Percentiles rank a stretch among this genome's conserved stretches.
Conservation (phyloP, 768 basidiomycete species). For the Hygrocybe punicea region DNA sequence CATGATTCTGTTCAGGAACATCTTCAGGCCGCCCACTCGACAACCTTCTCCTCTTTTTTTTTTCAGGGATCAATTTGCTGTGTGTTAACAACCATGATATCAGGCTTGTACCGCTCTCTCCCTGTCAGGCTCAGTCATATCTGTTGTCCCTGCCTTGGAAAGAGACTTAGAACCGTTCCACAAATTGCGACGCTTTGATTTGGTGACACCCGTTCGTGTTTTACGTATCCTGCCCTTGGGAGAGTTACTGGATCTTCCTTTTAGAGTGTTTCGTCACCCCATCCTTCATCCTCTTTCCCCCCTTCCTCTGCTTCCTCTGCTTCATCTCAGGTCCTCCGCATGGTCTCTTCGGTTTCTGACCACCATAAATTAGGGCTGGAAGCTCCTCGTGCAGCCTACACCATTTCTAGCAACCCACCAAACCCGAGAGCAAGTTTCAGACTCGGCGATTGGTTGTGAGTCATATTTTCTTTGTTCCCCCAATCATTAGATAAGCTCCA, state of each 20-base stretch:
- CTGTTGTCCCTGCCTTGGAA: conserved; percentile 56
- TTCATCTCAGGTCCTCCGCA: neutral
- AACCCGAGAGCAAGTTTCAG: conserved; percentile 66
- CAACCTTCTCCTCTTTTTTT: neutral
- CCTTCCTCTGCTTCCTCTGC: neutral
- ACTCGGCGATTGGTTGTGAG: conserved; percentile 75
- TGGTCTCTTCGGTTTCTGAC: neutral
- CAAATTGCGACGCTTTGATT: conserved; percentile 47
- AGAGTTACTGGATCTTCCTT: conserved; percentile 3
- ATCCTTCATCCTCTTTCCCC: neutral
- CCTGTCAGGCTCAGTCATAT: conserved; percentile 46
- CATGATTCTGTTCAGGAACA: neutral
- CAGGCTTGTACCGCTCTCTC: conserved; percentile 58
- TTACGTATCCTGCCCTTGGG: conserved; percentile 5
- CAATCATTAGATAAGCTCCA: conserved; percentile 14
- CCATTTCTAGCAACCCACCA: conserved; percentile 67
- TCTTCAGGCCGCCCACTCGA: neutral
- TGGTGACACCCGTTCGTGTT: neutral
- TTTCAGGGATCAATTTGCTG: neutral
- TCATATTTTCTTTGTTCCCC: conserved; percentile 22
- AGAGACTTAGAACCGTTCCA: conserved; percentile 59
- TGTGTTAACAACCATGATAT: conserved; percentile 11
- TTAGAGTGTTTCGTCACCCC: neutral
- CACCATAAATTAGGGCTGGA: neutral
- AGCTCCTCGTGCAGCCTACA: conserved; percentile 38